phyloP scores from a whole-genome alignment of 176 grass and related monocot species.

The Aegilops longissima region DNA sequence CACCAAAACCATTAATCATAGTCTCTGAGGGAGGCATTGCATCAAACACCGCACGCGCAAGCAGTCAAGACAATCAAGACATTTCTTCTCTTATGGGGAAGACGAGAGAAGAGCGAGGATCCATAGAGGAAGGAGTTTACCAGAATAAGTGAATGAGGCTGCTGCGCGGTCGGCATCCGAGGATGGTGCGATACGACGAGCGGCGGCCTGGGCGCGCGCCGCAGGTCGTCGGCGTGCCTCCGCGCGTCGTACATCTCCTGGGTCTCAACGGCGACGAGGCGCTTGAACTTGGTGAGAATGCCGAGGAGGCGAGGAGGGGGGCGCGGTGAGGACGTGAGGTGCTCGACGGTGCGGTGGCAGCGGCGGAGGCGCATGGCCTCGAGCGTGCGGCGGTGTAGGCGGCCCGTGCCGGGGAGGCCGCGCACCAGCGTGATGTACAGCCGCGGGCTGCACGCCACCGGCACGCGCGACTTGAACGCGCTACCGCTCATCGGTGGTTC shows the following conservation, averaged over 20 bases:
- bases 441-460: slow-evolving; percentile 60
- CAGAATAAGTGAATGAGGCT: background rate
- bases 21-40: background rate
- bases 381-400: slow-evolving; percentile 85
- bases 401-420: slow-evolving; percentile 66
- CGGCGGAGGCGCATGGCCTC: slow-evolving; percentile 94
- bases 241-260: slow-evolving; percentile 71
- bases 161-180: background rate
- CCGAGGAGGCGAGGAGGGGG: slow-evolving; percentile 72
- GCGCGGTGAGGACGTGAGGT: no score
- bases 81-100: no score
- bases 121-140: background rate
- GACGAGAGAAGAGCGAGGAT: no score
- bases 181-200: slow-evolving; percentile 56
- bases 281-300: slow-evolving; percentile 85
- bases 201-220: slow-evolving; percentile 67
- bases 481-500: slow-evolving; percentile 54
- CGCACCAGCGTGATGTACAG: slow-evolving; percentile 91
- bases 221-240: slow-evolving; percentile 64
- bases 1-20: no score
- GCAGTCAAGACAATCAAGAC: background rate
- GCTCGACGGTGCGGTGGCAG: slow-evolving; percentile 59
- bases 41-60: background rate
- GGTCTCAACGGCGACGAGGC: slow-evolving; percentile 83
- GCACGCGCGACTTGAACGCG: slow-evolving; percentile 28